These are phyloP conservation scores for Talaromyces sp. DNA, from an alignment of 2,329 filamentous ascomycete species.

Conservation along the genomic window DNA sequence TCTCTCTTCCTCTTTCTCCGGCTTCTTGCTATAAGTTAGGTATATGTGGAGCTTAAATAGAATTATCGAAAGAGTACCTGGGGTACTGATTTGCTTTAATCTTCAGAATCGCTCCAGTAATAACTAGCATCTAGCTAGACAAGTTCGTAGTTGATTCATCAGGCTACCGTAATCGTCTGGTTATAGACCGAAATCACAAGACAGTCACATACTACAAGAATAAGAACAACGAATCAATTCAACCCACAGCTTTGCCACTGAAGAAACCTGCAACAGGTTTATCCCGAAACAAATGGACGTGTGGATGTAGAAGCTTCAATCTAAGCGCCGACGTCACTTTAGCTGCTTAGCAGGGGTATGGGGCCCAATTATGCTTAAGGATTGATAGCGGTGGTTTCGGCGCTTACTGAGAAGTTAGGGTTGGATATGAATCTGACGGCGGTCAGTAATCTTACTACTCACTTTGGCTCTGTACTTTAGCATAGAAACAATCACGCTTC, in stretches of 20 bases:
- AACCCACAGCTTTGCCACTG: background rate
- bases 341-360: background rate
- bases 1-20: background rate
- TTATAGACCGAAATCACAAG: background rate
- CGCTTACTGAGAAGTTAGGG: background rate
- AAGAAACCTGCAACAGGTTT: background rate
- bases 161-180: too few species aligned
- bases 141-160: background rate
- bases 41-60: too few species aligned
- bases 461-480: background rate
- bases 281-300: background rate
- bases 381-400: background rate
- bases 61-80: too few species aligned
- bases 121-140: background rate
- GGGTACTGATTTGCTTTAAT: background rate
- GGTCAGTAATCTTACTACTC: too few species aligned
- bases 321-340: constrained; percentile 13
- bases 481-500: background rate
- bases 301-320: background rate
- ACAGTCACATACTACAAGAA: background rate
- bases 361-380: background rate
- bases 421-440: too few species aligned
- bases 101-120: background rate
- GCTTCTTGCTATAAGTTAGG: too few species aligned
- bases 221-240: background rate